Percentiles rank a stretch among this genome's conserved stretches.
phyloP scores from a whole-genome alignment of 169 alveolate species.

The Babesia bigemina region DNA sequence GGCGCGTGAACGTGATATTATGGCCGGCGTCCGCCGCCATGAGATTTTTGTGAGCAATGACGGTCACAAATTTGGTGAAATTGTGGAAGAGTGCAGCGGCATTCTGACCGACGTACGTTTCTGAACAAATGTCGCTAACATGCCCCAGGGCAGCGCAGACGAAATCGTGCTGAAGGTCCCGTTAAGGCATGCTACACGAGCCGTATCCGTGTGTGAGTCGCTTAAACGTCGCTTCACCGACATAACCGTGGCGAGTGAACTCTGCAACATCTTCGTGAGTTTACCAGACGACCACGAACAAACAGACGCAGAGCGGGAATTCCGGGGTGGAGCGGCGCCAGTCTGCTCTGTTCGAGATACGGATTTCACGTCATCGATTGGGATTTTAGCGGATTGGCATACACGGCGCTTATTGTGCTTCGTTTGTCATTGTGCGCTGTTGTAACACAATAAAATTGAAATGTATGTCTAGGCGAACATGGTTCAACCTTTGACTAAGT shows the following conservation, averaged over 20 bases:
- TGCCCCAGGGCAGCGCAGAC: constrained; percentile 21
- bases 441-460: neutral
- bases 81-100: constrained; percentile 37
- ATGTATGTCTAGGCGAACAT: neutral
- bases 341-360: constrained; percentile 10
- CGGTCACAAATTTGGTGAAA: constrained; percentile 3
- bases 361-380: neutral
- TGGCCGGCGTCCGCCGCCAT: constrained; percentile 1
- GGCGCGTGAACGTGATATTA: neutral
- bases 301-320: neutral
- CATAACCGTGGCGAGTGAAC: constrained; percentile 12
- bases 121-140: neutral
- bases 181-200: constrained; percentile 45
- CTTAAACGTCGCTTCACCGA: constrained; percentile 27
- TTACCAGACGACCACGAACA: neutral
- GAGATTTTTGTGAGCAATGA: constrained; percentile 26
- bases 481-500: too few relatives aligned
- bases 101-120: constrained; percentile 7
- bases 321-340: constrained; percentile 23
- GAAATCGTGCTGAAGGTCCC: constrained; percentile 41
- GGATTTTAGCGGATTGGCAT: neutral
- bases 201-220: constrained; percentile 51
- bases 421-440: too few relatives aligned
- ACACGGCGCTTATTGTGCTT: neutral
- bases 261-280: constrained; percentile 50